A percentile compares a stretch with the other conserved stretches of the same genome.
Evolutionary conservation across 441 rosid genomes (phyloP).

Genomic region (Jatropha podagrica): DNA sequence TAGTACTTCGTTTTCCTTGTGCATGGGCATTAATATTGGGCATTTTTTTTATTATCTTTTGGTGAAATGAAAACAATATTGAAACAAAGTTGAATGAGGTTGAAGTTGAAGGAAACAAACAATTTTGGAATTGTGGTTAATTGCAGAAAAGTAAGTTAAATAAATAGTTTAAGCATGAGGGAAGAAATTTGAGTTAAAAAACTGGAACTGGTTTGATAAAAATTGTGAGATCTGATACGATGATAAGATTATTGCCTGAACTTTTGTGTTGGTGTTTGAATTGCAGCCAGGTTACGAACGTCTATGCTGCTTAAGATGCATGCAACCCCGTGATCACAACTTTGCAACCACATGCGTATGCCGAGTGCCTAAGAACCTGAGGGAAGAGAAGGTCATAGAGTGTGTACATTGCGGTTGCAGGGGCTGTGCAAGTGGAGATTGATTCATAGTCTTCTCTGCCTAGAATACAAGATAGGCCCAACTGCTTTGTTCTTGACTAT

Average conservation of each 20-base stretch:
- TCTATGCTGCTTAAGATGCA: constrained; percentile 62
- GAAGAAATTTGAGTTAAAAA: neutral
- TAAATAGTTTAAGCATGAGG: too few species aligned
- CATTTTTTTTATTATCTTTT: neutral
- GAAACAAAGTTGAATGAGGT: neutral
- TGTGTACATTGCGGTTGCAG: constrained; percentile 61
- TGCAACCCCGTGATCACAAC: constrained; percentile 64
- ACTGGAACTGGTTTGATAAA: neutral
- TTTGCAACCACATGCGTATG: constrained; percentile 61
- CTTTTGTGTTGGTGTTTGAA: neutral
- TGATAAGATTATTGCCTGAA: neutral
- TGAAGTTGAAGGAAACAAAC: too few species aligned
- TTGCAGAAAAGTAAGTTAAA: too few species aligned
- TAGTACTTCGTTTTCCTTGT: neutral
- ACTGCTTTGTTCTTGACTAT: neutral
- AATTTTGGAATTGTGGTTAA: too few species aligned
- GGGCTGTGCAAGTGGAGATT: constrained; percentile 67
- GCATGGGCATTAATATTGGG: neutral
- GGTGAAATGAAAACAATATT: neutral
- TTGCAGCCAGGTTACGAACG: constrained; percentile 61
- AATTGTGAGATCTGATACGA: neutral
- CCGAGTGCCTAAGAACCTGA: constrained; percentile 57
- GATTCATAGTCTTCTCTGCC: neutral
- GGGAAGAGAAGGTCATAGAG: constrained; percentile 67
- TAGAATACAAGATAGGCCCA: neutral